A percentile compares a stretch with the other conserved stretches of the same genome.
phyloP scores from a whole-genome alignment of 352 stramenopile species.

The Pythium utonaiense region DNA sequence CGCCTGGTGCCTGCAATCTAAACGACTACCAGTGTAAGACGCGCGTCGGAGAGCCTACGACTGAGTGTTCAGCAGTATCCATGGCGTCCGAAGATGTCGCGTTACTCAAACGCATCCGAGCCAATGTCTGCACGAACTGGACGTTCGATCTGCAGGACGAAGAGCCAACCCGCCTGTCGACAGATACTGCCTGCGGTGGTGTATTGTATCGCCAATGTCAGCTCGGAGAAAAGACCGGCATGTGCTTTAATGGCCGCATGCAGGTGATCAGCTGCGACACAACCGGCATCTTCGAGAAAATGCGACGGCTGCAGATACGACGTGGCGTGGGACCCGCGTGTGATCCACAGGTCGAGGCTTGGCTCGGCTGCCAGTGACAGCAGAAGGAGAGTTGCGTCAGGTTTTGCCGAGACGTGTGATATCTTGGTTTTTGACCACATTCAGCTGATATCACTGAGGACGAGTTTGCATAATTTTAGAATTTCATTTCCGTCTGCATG shows the following conservation, averaged over 20 bases:
- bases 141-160: constrained; percentile 3
- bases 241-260: constrained; percentile 23
- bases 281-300: background rate
- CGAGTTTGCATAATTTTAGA: no score
- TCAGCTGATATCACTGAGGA: no score
- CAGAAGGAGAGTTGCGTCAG: no score
- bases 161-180: constrained; percentile 1
- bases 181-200: constrained; percentile 16
- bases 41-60: background rate
- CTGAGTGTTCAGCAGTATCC: no score
- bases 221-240: background rate
- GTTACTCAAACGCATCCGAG: background rate
- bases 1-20: constrained; percentile 10
- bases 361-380: constrained; percentile 13
- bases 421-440: no score
- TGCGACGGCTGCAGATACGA: constrained; percentile 20
- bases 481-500: no score
- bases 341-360: constrained; percentile 17
- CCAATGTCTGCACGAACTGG: background rate
- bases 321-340: constrained; percentile 10
- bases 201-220: constrained; percentile 18
- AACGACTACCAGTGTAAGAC: constrained; percentile 11
- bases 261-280: constrained; percentile 16
- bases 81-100: background rate
- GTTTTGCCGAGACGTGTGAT: no score